phyloP scores from a whole-genome alignment of 2,329 filamentous ascomycete species.

The Botrytis pseudocinerea region DNA sequence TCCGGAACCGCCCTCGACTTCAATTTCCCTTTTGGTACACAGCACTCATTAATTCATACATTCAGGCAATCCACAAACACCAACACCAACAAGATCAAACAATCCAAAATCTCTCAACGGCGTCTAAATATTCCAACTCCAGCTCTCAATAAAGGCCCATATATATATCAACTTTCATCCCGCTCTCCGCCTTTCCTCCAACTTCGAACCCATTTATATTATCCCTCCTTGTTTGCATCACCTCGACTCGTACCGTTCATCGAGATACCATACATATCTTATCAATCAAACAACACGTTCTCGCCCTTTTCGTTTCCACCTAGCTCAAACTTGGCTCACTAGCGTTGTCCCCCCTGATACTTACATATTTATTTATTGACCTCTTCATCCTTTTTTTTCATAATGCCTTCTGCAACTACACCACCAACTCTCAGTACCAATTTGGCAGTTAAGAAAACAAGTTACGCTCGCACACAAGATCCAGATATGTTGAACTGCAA shows the following conservation, averaged over 20 bases:
- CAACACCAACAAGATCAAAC: slow-evolving; percentile 5
- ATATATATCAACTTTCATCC: slow-evolving; percentile 12
- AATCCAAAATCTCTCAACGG: background rate
- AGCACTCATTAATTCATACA: background rate
- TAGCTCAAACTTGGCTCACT: slow-evolving; percentile 8
- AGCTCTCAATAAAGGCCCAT: background rate
- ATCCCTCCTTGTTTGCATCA: background rate
- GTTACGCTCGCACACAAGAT: slow-evolving; percentile 33
- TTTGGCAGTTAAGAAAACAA: slow-evolving; percentile 35
- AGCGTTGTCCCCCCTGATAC: background rate
- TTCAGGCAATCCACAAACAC: background rate
- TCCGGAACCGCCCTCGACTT: background rate
- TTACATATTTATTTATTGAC: background rate
- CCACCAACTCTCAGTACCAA: slow-evolving; percentile 38
- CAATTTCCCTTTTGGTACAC: background rate
- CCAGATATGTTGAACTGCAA: slow-evolving; percentile 45
- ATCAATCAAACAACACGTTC: background rate
- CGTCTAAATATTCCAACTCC: background rate
- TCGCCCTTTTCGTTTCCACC: background rate
- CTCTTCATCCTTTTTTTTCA: slow-evolving; percentile 27
- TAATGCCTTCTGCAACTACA: slow-evolving; percentile 45
- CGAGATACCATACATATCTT: background rate
- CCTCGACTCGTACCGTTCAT: background rate
- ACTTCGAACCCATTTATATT: background rate
- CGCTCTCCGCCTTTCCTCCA: background rate